These are phyloP conservation scores for Echeveria elegans DNA, from an alignment of 164 flowering plant species.

Conservation along the genomic window DNA sequence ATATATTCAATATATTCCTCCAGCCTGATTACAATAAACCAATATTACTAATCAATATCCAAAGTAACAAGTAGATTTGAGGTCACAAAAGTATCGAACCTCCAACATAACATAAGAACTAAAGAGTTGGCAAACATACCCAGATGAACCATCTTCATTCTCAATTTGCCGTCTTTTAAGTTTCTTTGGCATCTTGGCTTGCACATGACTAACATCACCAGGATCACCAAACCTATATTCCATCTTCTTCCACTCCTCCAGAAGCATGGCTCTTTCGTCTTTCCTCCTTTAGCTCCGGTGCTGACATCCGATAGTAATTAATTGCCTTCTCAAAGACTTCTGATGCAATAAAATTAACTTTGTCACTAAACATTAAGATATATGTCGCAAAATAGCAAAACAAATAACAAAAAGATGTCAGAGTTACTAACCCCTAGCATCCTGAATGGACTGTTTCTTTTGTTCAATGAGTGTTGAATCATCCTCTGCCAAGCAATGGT, in stretches of 20 bases:
- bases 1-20: no score
- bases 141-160: no score
- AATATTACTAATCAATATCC: not conserved
- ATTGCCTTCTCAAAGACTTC: no score
- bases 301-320: slow-evolving; percentile 54
- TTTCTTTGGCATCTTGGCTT: no score
- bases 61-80: not conserved
- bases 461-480: slow-evolving; percentile 12
- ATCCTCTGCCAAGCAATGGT: slow-evolving; percentile 23
- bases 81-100: not conserved
- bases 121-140: no score
- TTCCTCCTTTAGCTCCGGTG: slow-evolving; percentile 87
- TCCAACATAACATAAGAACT: slow-evolving; percentile 19
- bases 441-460: no score
- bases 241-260: no score
- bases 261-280: no score
- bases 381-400: not conserved
- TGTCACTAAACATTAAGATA: not conserved
- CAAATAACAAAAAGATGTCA: not conserved
- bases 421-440: slow-evolving; percentile 48
- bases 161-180: no score
- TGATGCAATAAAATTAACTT: no score
- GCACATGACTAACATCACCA: slow-evolving; percentile 63
- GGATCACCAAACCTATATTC: slow-evolving; percentile 59
- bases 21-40: no score